phyloP scores from a whole-genome alignment of 2,329 filamentous ascomycete species.

The Penicillium sp. region DNA sequence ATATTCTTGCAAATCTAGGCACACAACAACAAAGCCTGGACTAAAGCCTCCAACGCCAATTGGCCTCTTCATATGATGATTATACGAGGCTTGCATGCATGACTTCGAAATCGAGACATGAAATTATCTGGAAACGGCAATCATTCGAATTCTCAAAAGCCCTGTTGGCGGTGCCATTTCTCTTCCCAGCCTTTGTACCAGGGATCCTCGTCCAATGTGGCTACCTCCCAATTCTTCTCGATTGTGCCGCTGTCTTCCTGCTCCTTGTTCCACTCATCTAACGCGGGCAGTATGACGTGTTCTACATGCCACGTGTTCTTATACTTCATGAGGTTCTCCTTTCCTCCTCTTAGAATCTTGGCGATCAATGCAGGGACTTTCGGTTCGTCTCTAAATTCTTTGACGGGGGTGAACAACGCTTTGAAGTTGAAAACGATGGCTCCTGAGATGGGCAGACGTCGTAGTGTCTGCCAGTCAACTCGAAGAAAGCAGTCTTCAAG shows the following conservation, averaged over 20 bases:
- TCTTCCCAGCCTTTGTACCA: slow-evolving; percentile 73
- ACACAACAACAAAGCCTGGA: neutral
- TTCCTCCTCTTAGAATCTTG: slow-evolving; percentile 68
- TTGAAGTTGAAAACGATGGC: slow-evolving; percentile 87
- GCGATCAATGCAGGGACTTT: slow-evolving; percentile 66
- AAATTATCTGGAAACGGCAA: neutral
- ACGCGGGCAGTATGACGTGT: slow-evolving; percentile 62
- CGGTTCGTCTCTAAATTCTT: slow-evolving; percentile 66
- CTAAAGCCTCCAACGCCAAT: neutral
- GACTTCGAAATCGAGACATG: neutral
- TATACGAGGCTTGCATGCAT: neutral
- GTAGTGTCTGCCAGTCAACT: slow-evolving; percentile 85
- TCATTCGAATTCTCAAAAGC: slow-evolving; percentile 43
- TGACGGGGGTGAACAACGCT: slow-evolving; percentile 71
- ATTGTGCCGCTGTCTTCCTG: slow-evolving; percentile 63
- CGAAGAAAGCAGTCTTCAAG: slow-evolving; percentile 63
- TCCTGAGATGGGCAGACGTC: slow-evolving; percentile 70
- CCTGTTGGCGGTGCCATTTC: slow-evolving; percentile 66
- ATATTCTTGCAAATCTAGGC: neutral
- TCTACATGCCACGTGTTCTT: slow-evolving; percentile 80
- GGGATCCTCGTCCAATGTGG: slow-evolving; percentile 69
- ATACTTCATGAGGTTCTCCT: slow-evolving; percentile 68
- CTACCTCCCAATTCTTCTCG: slow-evolving; percentile 59
- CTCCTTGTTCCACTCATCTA: slow-evolving; percentile 62
- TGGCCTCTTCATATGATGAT: neutral